These are phyloP conservation scores for Floccularia luteovirens DNA, from an alignment of 768 basidiomycete species.

Conservation along the genomic window DNA sequence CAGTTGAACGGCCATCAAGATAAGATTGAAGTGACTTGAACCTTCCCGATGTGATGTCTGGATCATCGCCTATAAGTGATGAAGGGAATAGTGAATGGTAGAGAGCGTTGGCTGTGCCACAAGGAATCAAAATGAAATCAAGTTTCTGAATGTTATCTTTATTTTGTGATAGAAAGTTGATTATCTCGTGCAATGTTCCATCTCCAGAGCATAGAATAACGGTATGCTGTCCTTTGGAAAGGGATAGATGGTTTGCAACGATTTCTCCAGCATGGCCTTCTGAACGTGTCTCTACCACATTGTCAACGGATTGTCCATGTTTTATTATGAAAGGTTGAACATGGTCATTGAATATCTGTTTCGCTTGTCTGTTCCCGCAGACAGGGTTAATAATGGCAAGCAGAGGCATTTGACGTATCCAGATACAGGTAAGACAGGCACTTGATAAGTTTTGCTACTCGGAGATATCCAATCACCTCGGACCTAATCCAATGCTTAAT, in stretches of 20 bases:
- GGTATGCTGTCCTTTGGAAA: slow-evolving; percentile 19
- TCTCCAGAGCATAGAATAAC: slow-evolving; percentile 78
- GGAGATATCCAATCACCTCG: too few relatives aligned
- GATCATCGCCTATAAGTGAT: slow-evolving; percentile 6
- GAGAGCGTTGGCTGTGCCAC: slow-evolving; percentile 92
- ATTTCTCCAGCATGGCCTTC: slow-evolving; percentile 47
- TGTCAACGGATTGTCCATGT: slow-evolving; percentile 29
- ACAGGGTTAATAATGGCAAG: slow-evolving; percentile 73
- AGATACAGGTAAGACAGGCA: too few relatives aligned
- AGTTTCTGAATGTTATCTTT: slow-evolving; percentile 15
- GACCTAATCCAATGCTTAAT: too few relatives aligned
- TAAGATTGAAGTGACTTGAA: slow-evolving; percentile 50
- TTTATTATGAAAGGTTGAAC: slow-evolving; percentile 57
- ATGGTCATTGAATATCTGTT: slow-evolving; percentile 45
- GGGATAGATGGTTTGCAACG: slow-evolving; percentile 21
- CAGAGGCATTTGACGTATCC: slow-evolving; percentile 29
- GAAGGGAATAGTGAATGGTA: slow-evolving; percentile 73
- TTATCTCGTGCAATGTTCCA: slow-evolving; percentile 86
- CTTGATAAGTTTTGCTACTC: too few relatives aligned
- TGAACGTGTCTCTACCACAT: slow-evolving; percentile 38
- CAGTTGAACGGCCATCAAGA: slow-evolving; percentile 25
- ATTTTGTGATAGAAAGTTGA: slow-evolving; percentile 44
- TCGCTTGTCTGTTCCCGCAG: slow-evolving; percentile 53
- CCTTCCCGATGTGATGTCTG: slow-evolving; percentile 33
- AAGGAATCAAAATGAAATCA: slow-evolving; percentile 52